Base-by-base conservation (phyloP, 1,139 yeast genomes). In the Magnusiomyces magnusii region DNA sequence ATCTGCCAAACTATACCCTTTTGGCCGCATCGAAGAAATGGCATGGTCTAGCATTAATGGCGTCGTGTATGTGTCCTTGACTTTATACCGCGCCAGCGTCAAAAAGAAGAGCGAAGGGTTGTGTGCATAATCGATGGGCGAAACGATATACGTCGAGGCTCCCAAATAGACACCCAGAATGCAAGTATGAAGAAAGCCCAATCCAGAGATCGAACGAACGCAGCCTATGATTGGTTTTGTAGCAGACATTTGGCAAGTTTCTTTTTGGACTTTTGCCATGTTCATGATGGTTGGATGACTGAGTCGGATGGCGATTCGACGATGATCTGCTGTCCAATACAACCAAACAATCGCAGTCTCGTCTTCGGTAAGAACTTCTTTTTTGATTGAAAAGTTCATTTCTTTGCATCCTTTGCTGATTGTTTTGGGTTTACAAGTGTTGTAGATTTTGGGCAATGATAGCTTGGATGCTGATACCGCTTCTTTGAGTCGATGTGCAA, bases 131-230 rank as follows among this genome's bases (percentile, higher is more conserved):
- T 87, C 91, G 2, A 85, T 81, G 0, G 96, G 92, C 1, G 95
- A 82, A 60, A 91, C 83, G 57, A 92, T 75, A 63, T 85, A 84
- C 0, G 99, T 93, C 0, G 96, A 81, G 0, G 95, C 83, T 0
- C 99, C 99, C 47, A 90, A 76, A 68, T 85, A 93, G 0, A 87
- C 84, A 9, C 99, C 99, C 66, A 93, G 73, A 47, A 92, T 73
- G 58, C 85, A 84, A 17, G 96, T 81, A 69, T 90, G 95, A 39
- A 93, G 75, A 69, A 95, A 92, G 0, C 99, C 99, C 53, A 92
- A 74, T 0, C 98, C 98, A 1, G 82, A 75, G 0, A 91, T 82
- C 66, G 92, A 95, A 56, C 96, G 82, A 9, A 89, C 95, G 71
- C 97, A 85, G 0, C 97, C 96, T 52, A 93, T 79, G 13, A 93